A percentile compares a stretch with the other conserved stretches of the same genome.
phyloP scores from a whole-genome alignment of 2,329 filamentous ascomycete species.

The Penicillium sp. region DNA sequence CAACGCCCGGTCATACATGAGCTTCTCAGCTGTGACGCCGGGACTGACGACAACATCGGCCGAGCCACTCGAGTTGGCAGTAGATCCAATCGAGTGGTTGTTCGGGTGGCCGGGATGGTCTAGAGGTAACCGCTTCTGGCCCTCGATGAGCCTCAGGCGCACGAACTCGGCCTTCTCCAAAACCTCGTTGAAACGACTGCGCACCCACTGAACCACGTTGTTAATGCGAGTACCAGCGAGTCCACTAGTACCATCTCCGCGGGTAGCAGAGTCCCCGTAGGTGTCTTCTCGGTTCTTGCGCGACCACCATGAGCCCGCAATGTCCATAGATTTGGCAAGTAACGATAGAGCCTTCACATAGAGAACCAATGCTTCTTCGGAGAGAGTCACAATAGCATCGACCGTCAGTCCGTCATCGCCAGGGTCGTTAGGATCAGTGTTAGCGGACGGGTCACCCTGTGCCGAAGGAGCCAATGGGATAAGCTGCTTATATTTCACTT shows the following conservation, averaged over 20 bases:
- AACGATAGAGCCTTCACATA: slow-evolving; percentile 94
- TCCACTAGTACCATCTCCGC: slow-evolving; percentile 54
- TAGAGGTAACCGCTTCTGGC: slow-evolving; percentile 78
- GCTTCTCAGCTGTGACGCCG: slow-evolving; percentile 89
- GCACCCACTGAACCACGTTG: slow-evolving; percentile 93
- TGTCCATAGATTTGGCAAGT: slow-evolving; percentile 92
- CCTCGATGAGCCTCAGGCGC: slow-evolving; percentile 83
- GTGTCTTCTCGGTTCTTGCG: slow-evolving; percentile 72
- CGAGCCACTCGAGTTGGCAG: slow-evolving; percentile 64
- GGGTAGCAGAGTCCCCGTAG: slow-evolving; percentile 47
- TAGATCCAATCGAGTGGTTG: slow-evolving; percentile 69
- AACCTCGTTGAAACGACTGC: slow-evolving; percentile 92
- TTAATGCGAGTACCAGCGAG: slow-evolving; percentile 75
- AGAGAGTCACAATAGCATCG: slow-evolving; percentile 83
- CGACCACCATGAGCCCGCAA: slow-evolving; percentile 90
- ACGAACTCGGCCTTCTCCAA: slow-evolving; percentile 95
- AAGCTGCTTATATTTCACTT: slow-evolving; percentile 98
- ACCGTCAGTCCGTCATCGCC: slow-evolving; percentile 78
- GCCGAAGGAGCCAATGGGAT: slow-evolving; percentile 79
- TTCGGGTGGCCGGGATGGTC: slow-evolving; percentile 85
- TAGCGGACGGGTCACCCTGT: slow-evolving; percentile 39
- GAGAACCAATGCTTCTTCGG: slow-evolving; percentile 91
- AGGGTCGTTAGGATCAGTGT: slow-evolving; percentile 46
- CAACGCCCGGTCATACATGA: slow-evolving; percentile 96
- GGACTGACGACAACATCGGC: slow-evolving; percentile 81